Percentiles rank a stretch among this genome's conserved stretches.
These are phyloP conservation scores for Trypanosoma congolense DNA, from an alignment of 208 protist genomes.

Conservation along the genomic window DNA sequence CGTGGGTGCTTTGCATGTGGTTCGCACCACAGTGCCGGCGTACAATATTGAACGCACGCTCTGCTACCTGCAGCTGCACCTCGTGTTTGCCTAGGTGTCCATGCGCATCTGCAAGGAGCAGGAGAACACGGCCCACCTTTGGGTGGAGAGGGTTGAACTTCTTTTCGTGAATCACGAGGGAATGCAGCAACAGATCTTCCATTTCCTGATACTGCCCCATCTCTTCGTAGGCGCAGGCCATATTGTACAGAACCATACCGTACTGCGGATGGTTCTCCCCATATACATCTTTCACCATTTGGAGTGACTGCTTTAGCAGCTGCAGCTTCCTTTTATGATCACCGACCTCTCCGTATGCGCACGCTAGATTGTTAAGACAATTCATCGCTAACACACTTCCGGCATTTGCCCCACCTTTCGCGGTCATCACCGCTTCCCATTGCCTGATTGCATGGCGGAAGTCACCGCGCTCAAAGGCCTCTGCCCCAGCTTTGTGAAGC, in stretches of 20 bases:
- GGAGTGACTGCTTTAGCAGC: slow-evolving; percentile 59
- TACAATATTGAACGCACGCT: slow-evolving; percentile 70
- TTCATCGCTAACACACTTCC: slow-evolving; percentile 69
- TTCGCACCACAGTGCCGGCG: slow-evolving; percentile 67
- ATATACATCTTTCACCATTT: slow-evolving; percentile 59
- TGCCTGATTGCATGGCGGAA: slow-evolving; percentile 56
- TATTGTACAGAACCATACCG: slow-evolving; percentile 80
- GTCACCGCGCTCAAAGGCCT: slow-evolving; percentile 49
- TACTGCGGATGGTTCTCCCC: slow-evolving; percentile 83
- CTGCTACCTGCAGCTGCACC: slow-evolving; percentile 47
- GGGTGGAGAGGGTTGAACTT: slow-evolving; percentile 63
- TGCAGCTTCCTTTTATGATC: slow-evolving; percentile 65
- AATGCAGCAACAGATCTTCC: slow-evolving; percentile 54
- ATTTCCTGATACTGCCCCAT: slow-evolving; percentile 74
- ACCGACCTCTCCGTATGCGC: slow-evolving; percentile 78
- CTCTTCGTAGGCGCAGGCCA: slow-evolving; percentile 77
- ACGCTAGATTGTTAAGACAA: slow-evolving; percentile 86
- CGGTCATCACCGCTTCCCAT: slow-evolving; percentile 53
- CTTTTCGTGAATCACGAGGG: slow-evolving; percentile 59
- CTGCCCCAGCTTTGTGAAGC: slow-evolving; percentile 49
- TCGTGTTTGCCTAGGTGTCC: slow-evolving; percentile 59
- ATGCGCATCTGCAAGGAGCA: slow-evolving; percentile 67
- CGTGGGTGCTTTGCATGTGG: slow-evolving; percentile 73
- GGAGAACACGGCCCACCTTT: slow-evolving; percentile 76
- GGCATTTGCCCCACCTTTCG: slow-evolving; percentile 33